Percentiles rank a stretch among this genome's conserved stretches.
phyloP scores from a whole-genome alignment of 495 filamentous ascomycete species.

The Neurospora terricola region DNA sequence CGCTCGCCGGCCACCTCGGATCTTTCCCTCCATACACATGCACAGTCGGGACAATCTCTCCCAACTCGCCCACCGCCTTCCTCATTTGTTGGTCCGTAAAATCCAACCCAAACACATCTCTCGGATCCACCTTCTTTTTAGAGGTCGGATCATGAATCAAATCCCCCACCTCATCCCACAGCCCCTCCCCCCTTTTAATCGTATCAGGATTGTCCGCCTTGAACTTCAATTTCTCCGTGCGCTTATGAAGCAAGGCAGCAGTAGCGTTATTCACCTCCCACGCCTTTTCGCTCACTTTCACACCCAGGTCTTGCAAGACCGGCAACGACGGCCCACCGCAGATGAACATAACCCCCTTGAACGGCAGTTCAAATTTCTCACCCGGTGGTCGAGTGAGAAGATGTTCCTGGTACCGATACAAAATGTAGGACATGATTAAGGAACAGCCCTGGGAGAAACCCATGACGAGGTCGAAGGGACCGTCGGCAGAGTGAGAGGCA shows the following conservation, averaged over 20 bases:
- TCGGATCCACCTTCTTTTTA: background rate
- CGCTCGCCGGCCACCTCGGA: constrained; percentile 42
- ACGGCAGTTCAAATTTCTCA: constrained; percentile 26
- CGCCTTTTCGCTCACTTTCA: constrained; percentile 35
- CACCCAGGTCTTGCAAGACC: constrained; percentile 41
- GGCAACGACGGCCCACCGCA: constrained; percentile 39
- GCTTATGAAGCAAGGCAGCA: constrained; percentile 14
- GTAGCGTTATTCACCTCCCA: constrained; percentile 27
- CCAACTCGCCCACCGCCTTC: background rate
- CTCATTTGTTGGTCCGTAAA: constrained; percentile 36
- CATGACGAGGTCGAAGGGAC: constrained; percentile 50
- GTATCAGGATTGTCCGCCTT: constrained; percentile 18
- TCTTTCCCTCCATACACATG: constrained; percentile 53
- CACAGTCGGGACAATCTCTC: constrained; percentile 43
- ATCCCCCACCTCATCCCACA: constrained; percentile 22
- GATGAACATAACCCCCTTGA: constrained; percentile 51
- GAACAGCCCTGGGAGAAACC: constrained; percentile 52
- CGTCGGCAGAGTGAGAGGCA: no score
- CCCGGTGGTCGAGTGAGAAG: constrained; percentile 2
- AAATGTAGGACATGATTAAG: constrained; percentile 37
- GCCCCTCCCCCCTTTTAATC: constrained; percentile 13
- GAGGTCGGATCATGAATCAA: constrained; percentile 20
- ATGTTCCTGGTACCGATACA: constrained; percentile 28
- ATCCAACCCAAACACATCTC: constrained; percentile 43
- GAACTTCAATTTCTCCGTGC: constrained; percentile 21